Evolutionary conservation across 116 monocot genomes (phyloP).

Genomic region (Posidonia oceanica): DNA sequence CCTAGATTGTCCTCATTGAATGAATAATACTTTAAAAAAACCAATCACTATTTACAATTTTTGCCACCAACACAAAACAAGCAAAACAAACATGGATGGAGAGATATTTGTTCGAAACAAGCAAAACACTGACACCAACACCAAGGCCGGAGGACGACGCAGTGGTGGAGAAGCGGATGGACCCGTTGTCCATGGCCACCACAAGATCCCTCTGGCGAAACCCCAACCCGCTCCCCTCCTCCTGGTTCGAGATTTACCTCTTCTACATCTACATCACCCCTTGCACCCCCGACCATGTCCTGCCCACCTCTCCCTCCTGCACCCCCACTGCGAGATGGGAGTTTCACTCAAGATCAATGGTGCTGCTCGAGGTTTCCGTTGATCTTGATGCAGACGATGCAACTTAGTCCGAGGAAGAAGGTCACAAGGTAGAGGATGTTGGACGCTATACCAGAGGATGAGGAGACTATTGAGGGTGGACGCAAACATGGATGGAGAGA

Average conservation of each 20-base stretch:
- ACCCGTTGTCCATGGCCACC: too few species aligned
- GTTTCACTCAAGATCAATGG: slow-evolving; percentile 7
- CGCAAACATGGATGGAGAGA: slow-evolving; percentile 12
- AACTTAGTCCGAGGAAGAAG: slow-evolving; percentile 39
- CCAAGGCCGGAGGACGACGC: too few species aligned
- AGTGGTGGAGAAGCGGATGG: too few species aligned
- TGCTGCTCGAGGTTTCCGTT: slow-evolving; percentile 57
- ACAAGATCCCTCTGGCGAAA: not conserved
- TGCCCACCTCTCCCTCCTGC: not conserved
- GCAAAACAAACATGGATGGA: too few species aligned
- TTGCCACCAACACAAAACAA: too few species aligned
- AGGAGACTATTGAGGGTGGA: slow-evolving; percentile 18
- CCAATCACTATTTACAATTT: too few species aligned
- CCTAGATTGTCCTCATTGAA: too few species aligned
- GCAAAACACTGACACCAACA: too few species aligned
- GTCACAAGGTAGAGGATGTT: slow-evolving; percentile 23
- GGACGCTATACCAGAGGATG: slow-evolving; percentile 64
- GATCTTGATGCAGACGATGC: slow-evolving; percentile 60
- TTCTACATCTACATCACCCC: slow-evolving; percentile 1
- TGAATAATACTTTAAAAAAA: too few species aligned
- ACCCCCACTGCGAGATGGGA: not conserved
- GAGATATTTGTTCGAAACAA: too few species aligned
- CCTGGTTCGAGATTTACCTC: slow-evolving; percentile 13
- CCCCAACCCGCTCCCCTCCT: too few species aligned
- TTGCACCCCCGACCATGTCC: not conserved